Evolutionary conservation across 331 rosid species (phyloP), one percentile per base, ranked within the genome.

Genomic region (Pyrus hybrid): DNA sequence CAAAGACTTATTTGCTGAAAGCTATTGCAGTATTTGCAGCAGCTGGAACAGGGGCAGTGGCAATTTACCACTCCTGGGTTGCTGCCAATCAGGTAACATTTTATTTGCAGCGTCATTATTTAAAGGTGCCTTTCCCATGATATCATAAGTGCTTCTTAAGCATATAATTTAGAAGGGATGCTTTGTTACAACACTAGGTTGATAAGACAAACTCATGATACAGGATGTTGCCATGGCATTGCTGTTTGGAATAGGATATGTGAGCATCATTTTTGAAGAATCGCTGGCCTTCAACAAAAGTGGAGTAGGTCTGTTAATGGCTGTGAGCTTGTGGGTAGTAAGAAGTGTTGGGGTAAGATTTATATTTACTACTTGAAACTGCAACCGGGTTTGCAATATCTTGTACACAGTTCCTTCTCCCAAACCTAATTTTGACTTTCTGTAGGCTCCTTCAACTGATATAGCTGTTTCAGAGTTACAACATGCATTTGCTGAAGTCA

Each of bases 151-250:
- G 68, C 35, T 58, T 77, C 22, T 77, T 25, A 71, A 54, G 71
- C n/a, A 71, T 32, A 20, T 57, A 20, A 13, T n/a, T n/a, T n/a
- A n/a, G n/a, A n/a, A n/a, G n/a, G n/a, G n/a, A n/a, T n/a, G n/a
- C n/a, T n/a, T n/a, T n/a, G n/a, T n/a, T n/a, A n/a, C n/a, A n/a
- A 26, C 58, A 30, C 30, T 75, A 30, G 23, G 63, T 41, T 68
- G n/a, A 56, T 66, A 61, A 29, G 53, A 76, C 63, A 21, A 10
- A 61, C 29, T 79, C 29, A 3, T 72, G 71, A 30, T 8, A 71
- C 87, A 94, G 99, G 96, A 94, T 90, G 85, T 86, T 84, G 96
- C 97, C 56, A 94, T 94, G 97, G 92, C 86, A 80, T 80, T 94
- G 84, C 84, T 94, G 41, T 94, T 94, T 2, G 28, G 28, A 26